Evolutionary conservation across 495 filamentous ascomycete species (phyloP).

Genomic region (Entonaema liquescens): DNA sequence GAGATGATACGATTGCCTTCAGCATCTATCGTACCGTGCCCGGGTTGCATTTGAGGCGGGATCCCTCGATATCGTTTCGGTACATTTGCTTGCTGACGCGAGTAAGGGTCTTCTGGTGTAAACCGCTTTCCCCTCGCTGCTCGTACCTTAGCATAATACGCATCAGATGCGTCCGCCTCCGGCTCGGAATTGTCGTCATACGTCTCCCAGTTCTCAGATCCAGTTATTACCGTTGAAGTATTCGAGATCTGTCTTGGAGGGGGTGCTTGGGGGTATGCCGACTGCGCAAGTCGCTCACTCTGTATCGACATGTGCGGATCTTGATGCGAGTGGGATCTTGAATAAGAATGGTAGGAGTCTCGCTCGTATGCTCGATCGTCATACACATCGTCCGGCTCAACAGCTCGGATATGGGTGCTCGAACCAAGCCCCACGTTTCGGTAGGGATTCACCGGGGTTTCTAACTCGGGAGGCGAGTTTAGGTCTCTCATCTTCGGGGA

Average conservation of each 20-base stretch:
- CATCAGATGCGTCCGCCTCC: constrained; percentile 75
- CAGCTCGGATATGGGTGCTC: constrained; percentile 73
- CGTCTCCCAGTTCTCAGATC: constrained; percentile 96
- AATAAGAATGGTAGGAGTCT: constrained; percentile 35
- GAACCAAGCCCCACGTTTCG: constrained; percentile 73
- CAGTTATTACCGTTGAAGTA: constrained; percentile 72
- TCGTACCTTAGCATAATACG: constrained; percentile 79
- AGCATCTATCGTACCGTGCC: constrained; percentile 51
- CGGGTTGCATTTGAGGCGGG: constrained; percentile 46
- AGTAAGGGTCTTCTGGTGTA: constrained; percentile 67
- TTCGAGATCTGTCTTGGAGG: constrained; percentile 73
- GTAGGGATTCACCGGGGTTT: constrained; percentile 68
- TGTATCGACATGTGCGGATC: constrained; percentile 51
- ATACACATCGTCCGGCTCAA: constrained; percentile 85
- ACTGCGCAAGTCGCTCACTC: constrained; percentile 48
- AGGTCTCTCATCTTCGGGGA: constrained; percentile 93
- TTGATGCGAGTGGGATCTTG: constrained; percentile 39
- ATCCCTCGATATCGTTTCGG: constrained; percentile 51
- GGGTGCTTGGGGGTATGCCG: constrained; percentile 49
- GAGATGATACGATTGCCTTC: constrained; percentile 61
- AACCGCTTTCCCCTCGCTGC: constrained; percentile 60
- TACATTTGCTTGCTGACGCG: constrained; percentile 50
- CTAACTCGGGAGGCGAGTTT: constrained; percentile 67
- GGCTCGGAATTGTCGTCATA: constrained; percentile 82
- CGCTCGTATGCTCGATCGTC: constrained; percentile 63